Evolutionary conservation across 2,329 filamentous ascomycete genomes (phyloP).

Genomic region (Orbilia quercus): DNA sequence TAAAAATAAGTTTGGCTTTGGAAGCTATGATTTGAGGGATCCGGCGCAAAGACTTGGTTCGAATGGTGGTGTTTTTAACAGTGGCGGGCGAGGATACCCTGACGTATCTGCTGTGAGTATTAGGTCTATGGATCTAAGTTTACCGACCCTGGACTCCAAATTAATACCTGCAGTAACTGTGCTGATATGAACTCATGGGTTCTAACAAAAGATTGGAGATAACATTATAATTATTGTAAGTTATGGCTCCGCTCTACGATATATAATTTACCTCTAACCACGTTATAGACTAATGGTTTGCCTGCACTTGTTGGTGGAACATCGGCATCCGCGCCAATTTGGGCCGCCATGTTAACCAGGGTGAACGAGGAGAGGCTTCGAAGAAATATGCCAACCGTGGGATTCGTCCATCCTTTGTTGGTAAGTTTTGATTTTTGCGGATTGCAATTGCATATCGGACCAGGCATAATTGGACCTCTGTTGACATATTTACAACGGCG

Average conservation of each 20-base stretch:
- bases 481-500: too few species aligned
- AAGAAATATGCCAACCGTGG: slow-evolving; percentile 66
- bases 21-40: too few species aligned
- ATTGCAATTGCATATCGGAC: slow-evolving; percentile 8
- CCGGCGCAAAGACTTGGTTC: too few species aligned
- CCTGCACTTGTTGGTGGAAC: slow-evolving; percentile 66
- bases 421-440: slow-evolving; percentile 6
- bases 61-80: too few species aligned
- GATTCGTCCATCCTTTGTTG: slow-evolving; percentile 68
- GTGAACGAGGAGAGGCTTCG: slow-evolving; percentile 68
- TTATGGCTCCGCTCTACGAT: too few species aligned
- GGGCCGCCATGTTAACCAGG: slow-evolving; percentile 66
- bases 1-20: too few species aligned
- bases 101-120: too few species aligned
- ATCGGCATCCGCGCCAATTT: slow-evolving; percentile 67
- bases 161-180: slow-evolving; percentile 47
- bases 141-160: too few species aligned
- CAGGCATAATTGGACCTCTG: slow-evolving; percentile 9
- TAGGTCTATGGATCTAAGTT: too few species aligned
- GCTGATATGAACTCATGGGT: slow-evolving; percentile 59
- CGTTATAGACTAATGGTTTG: slow-evolving; percentile 56
- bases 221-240: slow-evolving; percentile 58
- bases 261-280: too few species aligned
- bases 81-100: too few species aligned
- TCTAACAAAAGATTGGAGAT: slow-evolving; percentile 61